A percentile compares a stretch with the other conserved stretches of the same genome.
Evolutionary conservation across 768 basidiomycete species (phyloP).

Genomic region (Kwoniella heveanensis): DNA sequence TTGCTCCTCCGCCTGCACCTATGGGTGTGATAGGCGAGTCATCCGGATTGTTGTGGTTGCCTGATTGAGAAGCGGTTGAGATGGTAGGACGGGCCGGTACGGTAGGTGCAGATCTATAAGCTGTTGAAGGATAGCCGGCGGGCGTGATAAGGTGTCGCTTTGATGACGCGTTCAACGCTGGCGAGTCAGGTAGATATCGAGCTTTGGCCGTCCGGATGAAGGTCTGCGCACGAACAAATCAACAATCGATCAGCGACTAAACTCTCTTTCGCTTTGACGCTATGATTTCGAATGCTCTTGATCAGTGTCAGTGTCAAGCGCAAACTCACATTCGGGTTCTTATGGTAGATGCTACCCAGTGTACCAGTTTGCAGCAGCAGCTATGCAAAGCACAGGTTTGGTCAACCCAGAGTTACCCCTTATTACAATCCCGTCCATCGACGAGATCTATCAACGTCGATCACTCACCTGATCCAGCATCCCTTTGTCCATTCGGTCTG

Average conservation of each 20-base stretch:
- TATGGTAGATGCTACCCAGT: conserved; percentile 94
- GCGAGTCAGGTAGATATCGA: conserved; percentile 79
- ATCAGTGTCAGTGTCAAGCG: background rate
- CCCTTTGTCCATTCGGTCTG: conserved; percentile 94
- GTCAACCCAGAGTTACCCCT: background rate
- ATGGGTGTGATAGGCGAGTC: conserved; percentile 18
- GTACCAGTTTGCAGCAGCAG: conserved; percentile 90
- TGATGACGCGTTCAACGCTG: conserved; percentile 82
- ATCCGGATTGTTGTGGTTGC: conserved; percentile 1
- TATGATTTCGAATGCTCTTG: too few species aligned
- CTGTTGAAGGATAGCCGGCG: conserved; percentile 16
- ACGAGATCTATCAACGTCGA: too few species aligned
- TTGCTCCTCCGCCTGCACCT: background rate
- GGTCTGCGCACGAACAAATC: conserved; percentile 62
- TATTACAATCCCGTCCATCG: too few species aligned
- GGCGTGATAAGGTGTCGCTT: conserved; percentile 58
- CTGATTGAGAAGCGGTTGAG: conserved; percentile 32
- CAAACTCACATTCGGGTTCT: conserved; percentile 73
- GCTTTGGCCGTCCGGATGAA: conserved; percentile 89
- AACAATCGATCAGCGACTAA: background rate
- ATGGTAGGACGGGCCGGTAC: conserved; percentile 8
- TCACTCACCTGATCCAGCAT: conserved; percentile 78
- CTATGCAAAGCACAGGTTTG: conserved; percentile 5
- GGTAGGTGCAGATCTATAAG: background rate
- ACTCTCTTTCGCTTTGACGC: too few species aligned